A percentile compares a stretch with the other conserved stretches of the same genome.
These are phyloP conservation scores for Solanum neorickii DNA, from an alignment of 257 asterid species.

Conservation along the genomic window DNA sequence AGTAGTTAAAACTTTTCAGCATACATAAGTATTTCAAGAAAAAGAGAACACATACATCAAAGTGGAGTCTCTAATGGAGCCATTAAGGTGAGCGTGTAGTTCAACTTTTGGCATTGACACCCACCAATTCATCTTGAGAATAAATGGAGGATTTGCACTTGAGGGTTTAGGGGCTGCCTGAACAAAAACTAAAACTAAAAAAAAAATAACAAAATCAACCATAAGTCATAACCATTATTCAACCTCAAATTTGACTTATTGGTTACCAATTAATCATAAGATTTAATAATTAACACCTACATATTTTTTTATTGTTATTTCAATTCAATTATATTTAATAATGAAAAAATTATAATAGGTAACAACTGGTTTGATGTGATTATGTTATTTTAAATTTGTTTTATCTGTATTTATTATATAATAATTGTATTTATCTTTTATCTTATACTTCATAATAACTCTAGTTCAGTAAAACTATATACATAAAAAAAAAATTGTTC, in stretches of 20 bases:
- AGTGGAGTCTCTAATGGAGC: constrained; percentile 83
- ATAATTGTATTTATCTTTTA: too few relatives aligned
- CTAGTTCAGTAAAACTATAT: background rate
- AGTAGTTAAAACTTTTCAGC: background rate
- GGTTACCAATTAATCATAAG: too few relatives aligned
- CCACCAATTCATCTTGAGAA: constrained; percentile 52
- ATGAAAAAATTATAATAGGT: too few relatives aligned
- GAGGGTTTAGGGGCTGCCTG: background rate
- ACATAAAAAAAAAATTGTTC: background rate
- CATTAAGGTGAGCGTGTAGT: constrained; percentile 88
- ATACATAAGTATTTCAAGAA: background rate
- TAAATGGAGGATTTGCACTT: background rate
- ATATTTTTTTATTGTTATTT: too few relatives aligned
- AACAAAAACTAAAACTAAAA: too few relatives aligned
- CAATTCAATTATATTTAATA: too few relatives aligned
- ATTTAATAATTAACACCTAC: background rate
- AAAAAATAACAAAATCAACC: background rate
- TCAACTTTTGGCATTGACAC: constrained; percentile 72
- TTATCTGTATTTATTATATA: too few relatives aligned
- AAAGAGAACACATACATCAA: constrained; percentile 33
- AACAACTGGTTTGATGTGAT: too few relatives aligned
- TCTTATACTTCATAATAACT: too few relatives aligned
- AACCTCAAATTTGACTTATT: background rate
- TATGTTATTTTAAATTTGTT: too few relatives aligned
- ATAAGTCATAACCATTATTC: background rate